Evolutionary conservation across 768 basidiomycete genomes (phyloP).

Genomic region (Pisolithus tinctorius): DNA sequence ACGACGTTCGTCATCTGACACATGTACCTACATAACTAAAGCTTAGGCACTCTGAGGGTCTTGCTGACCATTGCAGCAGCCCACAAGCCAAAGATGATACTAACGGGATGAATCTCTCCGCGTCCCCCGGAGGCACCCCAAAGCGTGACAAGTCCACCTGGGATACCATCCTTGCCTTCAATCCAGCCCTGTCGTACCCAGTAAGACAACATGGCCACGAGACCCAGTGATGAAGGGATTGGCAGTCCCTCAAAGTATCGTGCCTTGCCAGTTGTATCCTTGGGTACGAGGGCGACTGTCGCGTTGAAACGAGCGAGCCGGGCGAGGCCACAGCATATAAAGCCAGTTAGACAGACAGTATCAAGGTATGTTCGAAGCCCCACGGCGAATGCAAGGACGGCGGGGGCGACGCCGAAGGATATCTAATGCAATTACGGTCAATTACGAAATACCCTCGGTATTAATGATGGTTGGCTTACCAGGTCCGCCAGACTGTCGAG

Average conservation of each 20-base stretch:
- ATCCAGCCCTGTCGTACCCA: slow-evolving; percentile 87
- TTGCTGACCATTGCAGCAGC: slow-evolving; percentile 98
- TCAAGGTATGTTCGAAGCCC: slow-evolving; percentile 91
- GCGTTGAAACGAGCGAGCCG: slow-evolving; percentile 98
- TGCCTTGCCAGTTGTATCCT: slow-evolving; percentile 78
- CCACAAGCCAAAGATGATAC: slow-evolving; percentile 77
- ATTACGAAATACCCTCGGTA: slow-evolving; percentile 2
- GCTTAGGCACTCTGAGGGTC: slow-evolving; percentile 82
- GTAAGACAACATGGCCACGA: slow-evolving; percentile 74
- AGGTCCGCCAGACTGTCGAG: slow-evolving; percentile 95
- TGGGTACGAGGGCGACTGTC: slow-evolving; percentile 90
- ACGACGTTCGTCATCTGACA: too few species aligned
- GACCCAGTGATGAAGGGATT: slow-evolving; percentile 81
- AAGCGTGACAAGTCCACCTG: slow-evolving; percentile 63
- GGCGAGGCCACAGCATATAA: slow-evolving; percentile 94
- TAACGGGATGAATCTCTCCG: slow-evolving; percentile 80
- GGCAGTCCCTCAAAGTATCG: slow-evolving; percentile 98
- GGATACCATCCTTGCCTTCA: slow-evolving; percentile 67
- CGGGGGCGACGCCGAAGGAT: slow-evolving; percentile 96
- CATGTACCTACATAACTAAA: slow-evolving; percentile 23
- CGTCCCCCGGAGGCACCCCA: slow-evolving; percentile 69
- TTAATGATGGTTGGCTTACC: slow-evolving; percentile 37
- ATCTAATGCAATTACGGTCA: slow-evolving; percentile 44
- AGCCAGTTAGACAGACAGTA: slow-evolving; percentile 76
- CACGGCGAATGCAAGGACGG: slow-evolving; percentile 85